These are phyloP conservation scores for Penicillium turbatum DNA, from an alignment of 495 filamentous ascomycete genomes.

Conservation along the genomic window DNA sequence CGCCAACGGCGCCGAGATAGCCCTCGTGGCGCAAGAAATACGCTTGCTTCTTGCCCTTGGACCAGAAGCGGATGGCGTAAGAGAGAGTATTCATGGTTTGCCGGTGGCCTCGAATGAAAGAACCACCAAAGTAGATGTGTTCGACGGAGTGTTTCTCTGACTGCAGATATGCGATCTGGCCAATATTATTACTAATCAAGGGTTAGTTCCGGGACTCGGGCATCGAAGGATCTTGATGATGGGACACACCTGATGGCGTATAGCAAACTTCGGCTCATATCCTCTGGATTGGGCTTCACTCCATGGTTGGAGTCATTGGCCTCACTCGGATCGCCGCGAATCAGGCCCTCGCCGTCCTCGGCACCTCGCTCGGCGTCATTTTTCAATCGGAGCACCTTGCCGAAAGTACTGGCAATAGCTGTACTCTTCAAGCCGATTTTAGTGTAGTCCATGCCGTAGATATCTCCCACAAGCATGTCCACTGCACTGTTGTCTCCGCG, in stretches of 20 bases:
- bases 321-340: slow-evolving; percentile 45
- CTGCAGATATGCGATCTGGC: slow-evolving; percentile 93
- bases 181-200: slow-evolving; percentile 82
- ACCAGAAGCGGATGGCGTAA: slow-evolving; percentile 97
- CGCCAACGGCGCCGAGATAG: slow-evolving; percentile 93
- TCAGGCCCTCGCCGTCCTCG: slow-evolving; percentile 67
- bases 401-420: slow-evolving; percentile 92
- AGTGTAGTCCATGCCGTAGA: slow-evolving; percentile 91
- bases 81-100: slow-evolving; percentile 97
- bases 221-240: neutral
- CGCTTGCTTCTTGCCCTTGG: slow-evolving; percentile 85
- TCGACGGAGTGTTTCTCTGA: slow-evolving; percentile 86
- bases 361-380: slow-evolving; percentile 66
- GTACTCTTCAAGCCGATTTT: slow-evolving; percentile 93
- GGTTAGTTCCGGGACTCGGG: slow-evolving; percentile 15
- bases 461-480: slow-evolving; percentile 97
- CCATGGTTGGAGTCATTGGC: slow-evolving; percentile 20
- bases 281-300: slow-evolving; percentile 54
- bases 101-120: slow-evolving; percentile 91
- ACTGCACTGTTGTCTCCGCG: slow-evolving; percentile 86
- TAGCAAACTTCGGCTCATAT: slow-evolving; percentile 67
- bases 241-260: slow-evolving; percentile 68
- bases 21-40: slow-evolving; percentile 96
- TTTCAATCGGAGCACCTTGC: slow-evolving; percentile 91
- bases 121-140: slow-evolving; percentile 95